Evolutionary conservation across 2,329 filamentous ascomycete species (phyloP), one percentile per base, ranked within the genome.

Genomic region (Aspergillus neotritici): DNA sequence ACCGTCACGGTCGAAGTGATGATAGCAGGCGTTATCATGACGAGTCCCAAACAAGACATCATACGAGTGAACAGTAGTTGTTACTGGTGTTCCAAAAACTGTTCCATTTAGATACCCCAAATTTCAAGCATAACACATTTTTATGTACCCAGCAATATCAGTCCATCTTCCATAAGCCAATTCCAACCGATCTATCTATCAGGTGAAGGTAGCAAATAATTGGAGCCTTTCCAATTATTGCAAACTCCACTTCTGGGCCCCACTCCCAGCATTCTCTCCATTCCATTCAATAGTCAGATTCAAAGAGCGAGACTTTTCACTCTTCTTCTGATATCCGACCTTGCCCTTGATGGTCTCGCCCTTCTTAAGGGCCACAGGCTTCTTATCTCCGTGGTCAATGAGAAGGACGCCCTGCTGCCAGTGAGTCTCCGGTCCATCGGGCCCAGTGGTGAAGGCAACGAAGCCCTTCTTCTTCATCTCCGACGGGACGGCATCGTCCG

Each of bases 381-480:
- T 61, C 42, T 78, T 70, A 32, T 77, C 74, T 30, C 60, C 63
- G 29, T 76, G 73, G 43, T 87, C 81, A 48, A 84, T 77, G 40
- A 94, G 69, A 48, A 91, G 72, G 16, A 95, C 71, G 1, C 84
- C 86, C 62, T 94, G 89, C 66, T 84, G 86, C 91, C 91, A 97
- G 67, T 97, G 91, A 6, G 91, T 97, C 49, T 83, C 78, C 41
- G 78, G 81, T 13, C 80, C 81, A 52, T 76, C 73, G 1, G 90
- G 90, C 0, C 89, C 87, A 1, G 90, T 97, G 6, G 89, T 94
- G 64, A 96, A 95, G 0, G 86, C 84, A n/a, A 88, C 76, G 15
- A 65, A 56, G 39, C 83, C 79, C 51, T 83, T 73, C 58, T 74
- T 70, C 50, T 78, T 76, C 79, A 84, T 89, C 4, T 77, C 73